These are phyloP conservation scores for Collybia nuda DNA, from an alignment of 768 basidiomycete species.

Conservation along the genomic window DNA sequence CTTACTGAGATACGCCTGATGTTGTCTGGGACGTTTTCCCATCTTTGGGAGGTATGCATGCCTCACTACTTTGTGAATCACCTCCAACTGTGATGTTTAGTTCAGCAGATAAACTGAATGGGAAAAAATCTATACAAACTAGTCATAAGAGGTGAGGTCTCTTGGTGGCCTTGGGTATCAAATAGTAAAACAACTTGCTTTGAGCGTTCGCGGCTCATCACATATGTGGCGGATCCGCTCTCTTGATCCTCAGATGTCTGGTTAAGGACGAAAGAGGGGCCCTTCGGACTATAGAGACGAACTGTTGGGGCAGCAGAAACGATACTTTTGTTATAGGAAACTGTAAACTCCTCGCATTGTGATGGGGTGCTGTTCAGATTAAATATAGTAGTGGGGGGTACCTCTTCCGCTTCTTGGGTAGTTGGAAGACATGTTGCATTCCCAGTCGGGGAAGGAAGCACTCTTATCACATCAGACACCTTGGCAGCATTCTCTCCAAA, in stretches of 20 bases:
- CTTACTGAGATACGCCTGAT: constrained; percentile 16
- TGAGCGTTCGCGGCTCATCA: constrained; percentile 36
- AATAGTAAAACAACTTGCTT: constrained; percentile 43
- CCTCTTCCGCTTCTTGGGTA: not conserved
- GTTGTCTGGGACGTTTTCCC: not conserved
- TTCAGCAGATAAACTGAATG: not conserved
- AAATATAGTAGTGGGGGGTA: constrained; percentile 24
- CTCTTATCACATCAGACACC: constrained; percentile 47
- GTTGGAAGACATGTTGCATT: constrained; percentile 41
- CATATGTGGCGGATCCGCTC: constrained; percentile 39
- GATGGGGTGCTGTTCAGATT: constrained; percentile 27
- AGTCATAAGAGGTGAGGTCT: constrained; percentile 43
- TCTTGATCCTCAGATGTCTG: constrained; percentile 21
- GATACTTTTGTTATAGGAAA: constrained; percentile 37
- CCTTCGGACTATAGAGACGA: constrained; percentile 37
- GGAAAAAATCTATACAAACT: constrained; percentile 23
- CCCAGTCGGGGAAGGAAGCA: constrained; percentile 36
- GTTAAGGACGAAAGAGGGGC: constrained; percentile 26
- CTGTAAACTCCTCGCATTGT: constrained; percentile 50
- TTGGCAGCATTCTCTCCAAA: constrained; percentile 35
- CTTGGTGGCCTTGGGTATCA: constrained; percentile 34
- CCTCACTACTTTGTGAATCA: constrained; percentile 22
- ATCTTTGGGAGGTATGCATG: constrained; percentile 9
- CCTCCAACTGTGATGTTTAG: constrained; percentile 26
- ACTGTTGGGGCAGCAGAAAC: constrained; percentile 30